Base-by-base conservation (phyloP, 164 flowering plant genomes). In the Kalanchoe fedtschenkoi region DNA sequence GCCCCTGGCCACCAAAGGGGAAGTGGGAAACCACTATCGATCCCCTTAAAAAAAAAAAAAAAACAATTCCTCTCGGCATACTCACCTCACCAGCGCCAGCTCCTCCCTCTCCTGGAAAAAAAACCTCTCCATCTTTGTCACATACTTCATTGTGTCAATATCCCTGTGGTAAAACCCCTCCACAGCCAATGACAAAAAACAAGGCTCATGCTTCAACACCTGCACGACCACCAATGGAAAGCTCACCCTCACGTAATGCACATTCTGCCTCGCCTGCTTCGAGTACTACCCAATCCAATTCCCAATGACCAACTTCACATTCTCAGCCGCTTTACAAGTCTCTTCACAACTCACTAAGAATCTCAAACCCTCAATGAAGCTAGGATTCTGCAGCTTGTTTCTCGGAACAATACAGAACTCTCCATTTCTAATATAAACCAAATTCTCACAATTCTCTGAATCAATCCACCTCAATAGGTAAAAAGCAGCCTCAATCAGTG, bases 81-180 rank as follows among this genome's bases (percentile, higher is more conserved):
- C 61, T 75, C 14, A 84, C 88, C 3, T 34, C 0, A 81, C 82
- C 42, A 21, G 17, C 28, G 90, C 97, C 68, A 93, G 44, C 76
- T 84, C 92, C 65, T 84, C 93, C 39, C 68, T 78, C 32, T 65
- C 90, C 41, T 64, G 68, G 19, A 75, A 65, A 65, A 80, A 63
- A 69, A 90, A 93, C 78, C 62, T 85, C 76, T 81, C 93, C 99
- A 93, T 90, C 42, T 68, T 77, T 14, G 92, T 83, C 0, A 96
- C 97, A 65, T 61, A 78, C 78, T 83, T 90, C 97, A 93, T 93
- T 0, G 88, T 58, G 68, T 93, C 99, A 22, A 88, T 69, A 66
- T 93, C 96, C 22, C 99, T 69, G 41, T 93, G 96, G 56, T 90
- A 93, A 69, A 93, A 93, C 9, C 85, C 89, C 70, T 90, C 97